Evolutionary conservation across 257 asterid genomes (phyloP), one percentile per base, ranked within the genome.

Genomic region (Salvia hispanica): DNA sequence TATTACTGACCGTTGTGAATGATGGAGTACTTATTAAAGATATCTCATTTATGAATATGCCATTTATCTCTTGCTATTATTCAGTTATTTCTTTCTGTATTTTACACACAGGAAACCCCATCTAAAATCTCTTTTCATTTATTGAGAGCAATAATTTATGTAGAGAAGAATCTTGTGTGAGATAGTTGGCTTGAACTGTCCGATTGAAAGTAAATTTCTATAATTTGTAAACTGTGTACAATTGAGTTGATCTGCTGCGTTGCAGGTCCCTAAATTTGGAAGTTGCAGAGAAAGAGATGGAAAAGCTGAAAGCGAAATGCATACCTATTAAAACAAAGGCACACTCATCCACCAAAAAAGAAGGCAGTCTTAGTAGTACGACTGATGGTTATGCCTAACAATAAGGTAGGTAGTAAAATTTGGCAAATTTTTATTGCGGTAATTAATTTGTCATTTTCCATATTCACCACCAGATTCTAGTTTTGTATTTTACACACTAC

Each of bases 241-340:
- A 25, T 1, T n/a, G 3, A 14, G 28, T 46, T 69, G 8, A 42
- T 47, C 10, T 18, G 34, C 16, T 18, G 10, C 34, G 15, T 18
- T 58, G 46, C 74, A 71, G 80, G 71, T 53, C 61, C 16, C 43
- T 44, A 60, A 61, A 71, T 45, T 53, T 71, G 77, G 80, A 67
- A 66, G 16, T 66, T 59, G 25, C 47, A 36, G 80, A 71, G 74
- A 71, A 61, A 54, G 71, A 66, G 50, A 71, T 7, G 9, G 66
- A 53, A 21, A 67, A 60, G 9, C 15, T 76, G 70, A 71, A 53
- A 66, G 50, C 51, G 25, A 71, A 76, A 43, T 76, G 80, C 76
- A 21, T 59, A 43, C 74, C 73, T 58, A 44, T 73, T 71, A 76
- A 59, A 34, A 46, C 62, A 3, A 71, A 71, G 71, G 11, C 43